Conservation (phyloP, 352 stramenopile genomes). For the Phytopythium vexans region DNA sequence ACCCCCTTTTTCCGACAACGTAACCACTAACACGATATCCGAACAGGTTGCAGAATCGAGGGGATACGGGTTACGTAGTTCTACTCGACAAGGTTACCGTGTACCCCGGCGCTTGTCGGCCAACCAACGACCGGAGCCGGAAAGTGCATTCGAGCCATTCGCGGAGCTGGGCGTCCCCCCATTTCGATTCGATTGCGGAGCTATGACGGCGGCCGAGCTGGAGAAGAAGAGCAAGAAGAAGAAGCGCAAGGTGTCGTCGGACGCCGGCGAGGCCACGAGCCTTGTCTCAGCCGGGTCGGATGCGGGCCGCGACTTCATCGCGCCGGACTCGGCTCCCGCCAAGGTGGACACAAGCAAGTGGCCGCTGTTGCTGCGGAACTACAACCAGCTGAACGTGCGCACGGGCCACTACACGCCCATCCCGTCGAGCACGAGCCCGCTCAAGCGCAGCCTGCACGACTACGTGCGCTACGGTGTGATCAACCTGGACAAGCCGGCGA, state of each 20-base stretch:
- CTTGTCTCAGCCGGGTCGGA: background rate
- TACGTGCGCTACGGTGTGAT: slow-evolving; percentile 99
- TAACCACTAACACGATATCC: too few relatives aligned
- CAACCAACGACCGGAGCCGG: too few relatives aligned
- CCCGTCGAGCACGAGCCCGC: slow-evolving; percentile 92
- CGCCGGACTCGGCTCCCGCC: slow-evolving; percentile 74
- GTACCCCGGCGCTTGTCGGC: too few relatives aligned
- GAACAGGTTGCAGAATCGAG: too few relatives aligned
- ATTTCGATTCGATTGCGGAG: background rate
- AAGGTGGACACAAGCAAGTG: slow-evolving; percentile 97
- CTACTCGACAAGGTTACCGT: too few relatives aligned
- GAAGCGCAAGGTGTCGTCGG: slow-evolving; percentile 77
- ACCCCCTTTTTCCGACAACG: too few relatives aligned
- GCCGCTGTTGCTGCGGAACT: slow-evolving; percentile 99
- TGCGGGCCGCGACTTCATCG: slow-evolving; percentile 69
- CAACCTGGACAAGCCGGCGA: slow-evolving; percentile 99
- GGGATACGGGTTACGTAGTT: too few relatives aligned
- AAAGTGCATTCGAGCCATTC: too few relatives aligned
- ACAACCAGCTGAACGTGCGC: slow-evolving; percentile 98
- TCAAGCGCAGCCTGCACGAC: slow-evolving; percentile 96
- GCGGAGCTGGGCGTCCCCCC: too few relatives aligned
- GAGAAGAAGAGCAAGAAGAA: slow-evolving; percentile 89
- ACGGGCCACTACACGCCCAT: slow-evolving; percentile 99
- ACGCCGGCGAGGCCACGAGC: slow-evolving; percentile 8
- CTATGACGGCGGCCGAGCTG: slow-evolving; percentile 63